Percentiles rank a stretch among this genome's conserved stretches.
These are phyloP conservation scores for Beta macrorhiza DNA, from an alignment of 179 eudicot genomes.

Conservation along the genomic window DNA sequence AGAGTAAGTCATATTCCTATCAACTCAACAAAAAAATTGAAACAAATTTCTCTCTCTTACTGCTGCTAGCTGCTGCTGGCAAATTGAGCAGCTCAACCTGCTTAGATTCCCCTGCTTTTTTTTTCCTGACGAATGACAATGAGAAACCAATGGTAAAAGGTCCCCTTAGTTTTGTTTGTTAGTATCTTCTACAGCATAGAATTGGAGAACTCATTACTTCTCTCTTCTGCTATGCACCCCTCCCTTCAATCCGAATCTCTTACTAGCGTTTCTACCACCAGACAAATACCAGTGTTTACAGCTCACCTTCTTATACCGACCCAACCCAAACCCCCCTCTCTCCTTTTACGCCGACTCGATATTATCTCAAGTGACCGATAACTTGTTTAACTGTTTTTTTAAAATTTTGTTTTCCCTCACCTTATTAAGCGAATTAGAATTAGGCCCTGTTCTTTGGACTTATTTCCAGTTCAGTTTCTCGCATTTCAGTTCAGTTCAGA, in stretches of 20 bases:
- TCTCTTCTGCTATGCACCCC: background rate
- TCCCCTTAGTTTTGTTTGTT: slow-evolving; percentile 5
- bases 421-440: too few species aligned
- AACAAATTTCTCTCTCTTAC: background rate
- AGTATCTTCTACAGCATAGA: background rate
- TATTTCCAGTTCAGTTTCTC: too few species aligned
- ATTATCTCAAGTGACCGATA: too few species aligned
- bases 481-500: too few species aligned
- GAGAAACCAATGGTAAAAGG: slow-evolving; percentile 2
- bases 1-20: slow-evolving; percentile 5
- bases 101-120: slow-evolving; percentile 5
- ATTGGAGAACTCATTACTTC: background rate
- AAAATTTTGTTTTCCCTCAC: too few species aligned
- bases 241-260: background rate
- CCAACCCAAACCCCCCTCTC: background rate
- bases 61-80: slow-evolving; percentile 9
- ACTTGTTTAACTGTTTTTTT: too few species aligned
- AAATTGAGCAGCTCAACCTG: slow-evolving; percentile 1
- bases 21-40: background rate
- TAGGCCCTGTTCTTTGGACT: too few species aligned
- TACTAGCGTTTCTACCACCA: background rate
- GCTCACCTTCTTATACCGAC: background rate
- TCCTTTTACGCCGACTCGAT: background rate
- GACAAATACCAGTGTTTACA: slow-evolving; percentile 10
- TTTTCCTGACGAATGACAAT: slow-evolving; percentile 11